A percentile compares a stretch with the other conserved stretches of the same genome.
Evolutionary conservation across 108 stramenopile genomes (phyloP).

Genomic region (Hondaea fermentalgiana): DNA sequence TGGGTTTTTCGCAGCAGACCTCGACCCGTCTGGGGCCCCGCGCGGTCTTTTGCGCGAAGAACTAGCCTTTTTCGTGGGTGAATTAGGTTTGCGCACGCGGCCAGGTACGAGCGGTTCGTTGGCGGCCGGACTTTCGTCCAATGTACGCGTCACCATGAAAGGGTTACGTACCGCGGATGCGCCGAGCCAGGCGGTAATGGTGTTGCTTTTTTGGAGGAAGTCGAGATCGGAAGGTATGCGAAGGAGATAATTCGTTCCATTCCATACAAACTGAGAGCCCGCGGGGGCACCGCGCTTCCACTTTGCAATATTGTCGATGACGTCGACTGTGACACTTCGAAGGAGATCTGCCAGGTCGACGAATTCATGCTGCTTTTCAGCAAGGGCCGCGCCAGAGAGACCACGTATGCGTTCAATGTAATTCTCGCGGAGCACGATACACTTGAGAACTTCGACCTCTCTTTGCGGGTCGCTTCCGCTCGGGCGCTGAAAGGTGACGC

Average conservation of each 20-base stretch:
- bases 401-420: conserved; percentile 13
- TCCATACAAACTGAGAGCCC: conserved; percentile 33
- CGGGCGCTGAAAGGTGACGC: background rate
- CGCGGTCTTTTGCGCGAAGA: background rate
- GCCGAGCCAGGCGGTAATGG: conserved; percentile 30
- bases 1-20: background rate
- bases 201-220: background rate
- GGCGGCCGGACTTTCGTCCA: conserved; percentile 21
- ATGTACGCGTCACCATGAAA: conserved; percentile 29
- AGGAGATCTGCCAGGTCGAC: conserved; percentile 31
- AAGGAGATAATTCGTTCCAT: conserved; percentile 39
- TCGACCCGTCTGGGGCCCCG: background rate
- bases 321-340: conserved; percentile 24
- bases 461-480: background rate
- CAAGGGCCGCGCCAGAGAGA: background rate
- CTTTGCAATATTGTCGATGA: conserved; percentile 19
- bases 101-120: background rate
- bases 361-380: background rate
- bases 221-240: conserved; percentile 41
- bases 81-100: background rate
- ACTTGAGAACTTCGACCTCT: conserved; percentile 29
- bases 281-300: conserved; percentile 21
- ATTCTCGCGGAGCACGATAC: conserved; percentile 27
- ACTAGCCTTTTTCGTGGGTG: background rate
- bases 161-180: conserved; percentile 34